phyloP scores from a whole-genome alignment of 805 yeast species.

The Ogataea salicorniae region DNA sequence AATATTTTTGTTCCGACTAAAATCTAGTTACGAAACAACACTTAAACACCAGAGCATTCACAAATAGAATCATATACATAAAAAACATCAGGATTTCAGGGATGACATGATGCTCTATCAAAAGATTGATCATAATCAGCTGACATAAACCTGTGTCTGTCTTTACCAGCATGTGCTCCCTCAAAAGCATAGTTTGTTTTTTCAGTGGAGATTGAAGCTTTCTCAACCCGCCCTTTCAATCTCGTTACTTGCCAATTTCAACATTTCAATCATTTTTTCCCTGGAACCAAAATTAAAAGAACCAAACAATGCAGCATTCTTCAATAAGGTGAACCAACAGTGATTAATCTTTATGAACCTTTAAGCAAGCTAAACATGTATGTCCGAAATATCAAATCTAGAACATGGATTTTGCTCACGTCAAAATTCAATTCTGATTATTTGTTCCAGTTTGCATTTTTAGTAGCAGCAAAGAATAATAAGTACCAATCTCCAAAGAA shows the following conservation, averaged over 20 bases:
- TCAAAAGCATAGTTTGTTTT: constrained; percentile 41
- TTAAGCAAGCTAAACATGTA: not conserved
- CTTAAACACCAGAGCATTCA: too few relatives aligned
- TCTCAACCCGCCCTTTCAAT: constrained; percentile 49
- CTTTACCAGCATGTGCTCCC: constrained; percentile 45
- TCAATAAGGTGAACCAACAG: constrained; percentile 25
- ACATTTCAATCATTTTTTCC: constrained; percentile 41
- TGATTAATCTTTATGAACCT: constrained; percentile 28
- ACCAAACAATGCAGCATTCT: constrained; percentile 36
- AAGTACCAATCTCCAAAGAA: constrained; percentile 48
- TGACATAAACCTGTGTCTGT: constrained; percentile 48
- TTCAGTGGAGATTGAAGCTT: constrained; percentile 40
- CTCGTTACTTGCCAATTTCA: constrained; percentile 42
- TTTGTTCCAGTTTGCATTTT: constrained; percentile 38
- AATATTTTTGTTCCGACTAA: too few relatives aligned
- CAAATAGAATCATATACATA: too few relatives aligned
- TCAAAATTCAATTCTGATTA: constrained; percentile 35
- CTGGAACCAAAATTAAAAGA: constrained; percentile 42
- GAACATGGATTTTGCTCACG: constrained; percentile 45
- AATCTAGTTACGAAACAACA: too few relatives aligned
- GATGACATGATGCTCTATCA: too few relatives aligned
- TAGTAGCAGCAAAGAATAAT: constrained; percentile 50
- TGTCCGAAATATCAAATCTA: constrained; percentile 32
- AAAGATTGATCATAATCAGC: constrained; percentile 35
- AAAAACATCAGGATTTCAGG: too few relatives aligned